Evolutionary conservation across 1,284 basidiomycete genomes (phyloP).

Genomic region (Mrakiaceae sp.): DNA sequence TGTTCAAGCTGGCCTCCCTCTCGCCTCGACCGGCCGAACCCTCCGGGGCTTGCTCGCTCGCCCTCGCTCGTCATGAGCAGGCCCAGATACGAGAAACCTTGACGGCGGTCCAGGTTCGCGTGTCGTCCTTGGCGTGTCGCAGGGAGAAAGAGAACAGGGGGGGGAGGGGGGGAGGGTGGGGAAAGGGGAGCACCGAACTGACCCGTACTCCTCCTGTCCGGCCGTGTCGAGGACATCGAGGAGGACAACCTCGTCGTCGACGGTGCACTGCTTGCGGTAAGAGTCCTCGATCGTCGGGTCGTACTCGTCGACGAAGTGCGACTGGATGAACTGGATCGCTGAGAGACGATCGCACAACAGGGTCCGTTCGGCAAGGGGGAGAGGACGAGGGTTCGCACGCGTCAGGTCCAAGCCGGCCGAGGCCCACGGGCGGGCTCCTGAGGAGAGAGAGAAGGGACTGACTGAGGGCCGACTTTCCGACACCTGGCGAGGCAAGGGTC

Average conservation of each 20-base stretch:
- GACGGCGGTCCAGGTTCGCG: not conserved
- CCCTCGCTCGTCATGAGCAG: too few relatives aligned
- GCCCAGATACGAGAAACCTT: not conserved
- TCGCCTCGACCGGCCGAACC: too few relatives aligned
- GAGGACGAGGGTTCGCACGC: not conserved
- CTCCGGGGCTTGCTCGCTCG: too few relatives aligned
- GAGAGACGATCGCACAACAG: constrained; percentile 37
- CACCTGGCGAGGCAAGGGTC: not conserved
- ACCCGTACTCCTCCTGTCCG: constrained; percentile 99
- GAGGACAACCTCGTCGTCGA: constrained; percentile 94
- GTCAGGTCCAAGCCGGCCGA: not conserved
- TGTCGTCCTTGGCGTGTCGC: not conserved
- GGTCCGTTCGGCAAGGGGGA: not conserved
- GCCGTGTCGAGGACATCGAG: constrained; percentile 98
- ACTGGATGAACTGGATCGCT: constrained; percentile 95
- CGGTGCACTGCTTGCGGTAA: constrained; percentile 89
- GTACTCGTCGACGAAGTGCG: constrained; percentile 88
- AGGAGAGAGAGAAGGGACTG: not conserved
- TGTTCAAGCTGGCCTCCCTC: too few relatives aligned
- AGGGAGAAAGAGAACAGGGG: too few relatives aligned
- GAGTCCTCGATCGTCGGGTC: constrained; percentile 97
- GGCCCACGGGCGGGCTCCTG: not conserved
- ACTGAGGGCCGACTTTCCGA: constrained; percentile 61
- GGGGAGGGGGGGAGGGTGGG: too few relatives aligned
- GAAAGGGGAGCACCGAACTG: constrained; percentile 29